Percentiles rank a stretch among this genome's conserved stretches.
Evolutionary conservation across 192 early-diverging fungal genomes (phyloP).

Genomic region (Backusella circina): DNA sequence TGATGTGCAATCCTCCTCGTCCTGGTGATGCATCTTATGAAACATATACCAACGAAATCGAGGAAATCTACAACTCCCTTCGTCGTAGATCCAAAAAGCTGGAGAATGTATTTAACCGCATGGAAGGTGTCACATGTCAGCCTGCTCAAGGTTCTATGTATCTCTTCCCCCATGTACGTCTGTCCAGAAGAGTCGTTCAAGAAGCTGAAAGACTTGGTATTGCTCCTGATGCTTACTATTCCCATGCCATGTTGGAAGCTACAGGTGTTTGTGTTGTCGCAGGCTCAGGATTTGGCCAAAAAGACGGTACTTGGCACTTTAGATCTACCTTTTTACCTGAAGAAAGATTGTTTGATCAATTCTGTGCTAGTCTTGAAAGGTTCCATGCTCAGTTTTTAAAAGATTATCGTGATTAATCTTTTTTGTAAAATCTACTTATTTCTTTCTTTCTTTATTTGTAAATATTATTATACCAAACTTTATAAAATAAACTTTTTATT

Average conservation of each 20-base stretch:
- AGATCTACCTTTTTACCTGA: constrained; percentile 93
- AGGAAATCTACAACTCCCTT: constrained; percentile 76
- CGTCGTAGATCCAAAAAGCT: constrained; percentile 69
- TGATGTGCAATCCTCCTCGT: constrained; percentile 88
- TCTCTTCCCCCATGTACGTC: constrained; percentile 79
- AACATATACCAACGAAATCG: constrained; percentile 67
- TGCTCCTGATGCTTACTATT: constrained; percentile 88
- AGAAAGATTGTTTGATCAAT: constrained; percentile 86
- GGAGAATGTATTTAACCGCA: constrained; percentile 70
- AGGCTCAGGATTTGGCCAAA: constrained; percentile 84
- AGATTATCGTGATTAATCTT: constrained; percentile 1
- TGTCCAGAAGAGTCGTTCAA: constrained; percentile 74
- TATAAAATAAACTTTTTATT: neutral
- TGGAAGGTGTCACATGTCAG: constrained; percentile 85
- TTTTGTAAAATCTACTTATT: neutral
- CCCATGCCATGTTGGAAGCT: constrained; percentile 84
- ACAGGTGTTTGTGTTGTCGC: constrained; percentile 97
- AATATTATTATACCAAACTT: constrained; percentile 1
- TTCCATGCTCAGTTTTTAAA: constrained; percentile 81
- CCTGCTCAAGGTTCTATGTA: constrained; percentile 93
- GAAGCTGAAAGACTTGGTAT: constrained; percentile 62
- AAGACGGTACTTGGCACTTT: constrained; percentile 89
- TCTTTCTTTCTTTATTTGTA: neutral
- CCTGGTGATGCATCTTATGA: constrained; percentile 75
- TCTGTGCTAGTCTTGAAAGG: constrained; percentile 66